phyloP scores from a whole-genome alignment of 176 grass and related monocot species.

The Oryza australiensis region DNA sequence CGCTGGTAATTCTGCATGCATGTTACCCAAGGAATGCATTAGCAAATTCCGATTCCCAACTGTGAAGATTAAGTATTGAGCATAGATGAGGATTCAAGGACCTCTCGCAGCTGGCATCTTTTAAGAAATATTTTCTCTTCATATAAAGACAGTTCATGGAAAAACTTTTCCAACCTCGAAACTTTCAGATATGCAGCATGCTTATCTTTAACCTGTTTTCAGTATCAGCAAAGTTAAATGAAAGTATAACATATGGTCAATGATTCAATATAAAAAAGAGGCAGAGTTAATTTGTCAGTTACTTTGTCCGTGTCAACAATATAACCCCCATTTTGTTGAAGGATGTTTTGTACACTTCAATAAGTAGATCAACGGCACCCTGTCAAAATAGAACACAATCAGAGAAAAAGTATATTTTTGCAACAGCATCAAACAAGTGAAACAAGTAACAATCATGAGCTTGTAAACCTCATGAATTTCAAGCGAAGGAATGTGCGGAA shows the following conservation, averaged over 20 bases:
- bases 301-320: slow-evolving; percentile 57
- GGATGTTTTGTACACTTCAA: slow-evolving; percentile 49
- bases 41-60: background rate
- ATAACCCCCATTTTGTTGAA: slow-evolving; percentile 73
- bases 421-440: background rate
- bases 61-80: background rate
- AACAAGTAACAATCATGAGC: background rate
- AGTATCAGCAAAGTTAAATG: background rate
- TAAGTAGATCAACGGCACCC: slow-evolving; percentile 54
- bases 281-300: background rate
- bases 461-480: slow-evolving; percentile 55
- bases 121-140: slow-evolving; percentile 58
- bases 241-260: background rate
- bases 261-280: background rate
- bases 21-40: background rate
- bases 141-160: slow-evolving; percentile 41
- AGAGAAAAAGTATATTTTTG: background rate
- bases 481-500: slow-evolving; percentile 70
- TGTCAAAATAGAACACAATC: slow-evolving; percentile 20
- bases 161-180: slow-evolving; percentile 47
- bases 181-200: slow-evolving; percentile 40
- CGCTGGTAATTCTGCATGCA: slow-evolving; percentile 14
- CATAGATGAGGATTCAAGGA: slow-evolving; percentile 1
- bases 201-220: slow-evolving; percentile 46
- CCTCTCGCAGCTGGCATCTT: slow-evolving; percentile 41